Base-by-base conservation (phyloP, 2,329 filamentous ascomycete species). In the Clarireedia homoeocarpa region DNA sequence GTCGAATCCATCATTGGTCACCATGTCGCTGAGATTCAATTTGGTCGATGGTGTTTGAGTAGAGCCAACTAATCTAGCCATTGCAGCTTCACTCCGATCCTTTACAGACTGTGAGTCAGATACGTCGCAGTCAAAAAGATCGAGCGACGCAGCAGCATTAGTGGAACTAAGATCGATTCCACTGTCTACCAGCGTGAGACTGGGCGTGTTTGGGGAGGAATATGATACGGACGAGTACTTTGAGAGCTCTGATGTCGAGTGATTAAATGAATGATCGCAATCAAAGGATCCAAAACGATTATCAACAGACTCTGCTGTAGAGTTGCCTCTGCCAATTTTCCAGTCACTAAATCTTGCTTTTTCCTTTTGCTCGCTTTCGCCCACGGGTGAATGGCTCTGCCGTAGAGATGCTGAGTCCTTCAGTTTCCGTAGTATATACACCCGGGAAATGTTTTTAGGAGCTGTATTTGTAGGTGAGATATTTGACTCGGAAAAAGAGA, bases 1-100 rank as follows among this genome's bases (percentile, higher is more conserved):
- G 52, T 69, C 67, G 42, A 69, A 69, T 4, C 59, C 61, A 50
- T 69, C 66, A 6, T 64, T 59, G 10, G 53, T 44, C 17, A 45
- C 44, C 44, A 42, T 36, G 2, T 14, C 26, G 38, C 20, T 49
- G 23, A 49, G 26, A 34, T 38, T 49, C 4, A 30, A 17, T 2
- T 24, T 14, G 20, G 39, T 42, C 39, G 20, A 26, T 45, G 6
- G 12, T 27, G 12, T n/a, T 30, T 27, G 46, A 23, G 47, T 50
- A 6, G 46, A 42, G 26, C 23, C 39, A 36, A 48, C 45, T 7
- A 59, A 40, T 7, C 54, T 45, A 38, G 54, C 49, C 57, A 59
- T 59, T 2, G 55, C 54, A 7, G 48, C 54, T 7, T 54, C 54
- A 20, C 48, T 53, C 23, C 48, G 52, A 27, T 46, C 53, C 24